Evolutionary conservation across 352 stramenopile genomes (phyloP).

Genomic region (Pythium phragmitis): DNA sequence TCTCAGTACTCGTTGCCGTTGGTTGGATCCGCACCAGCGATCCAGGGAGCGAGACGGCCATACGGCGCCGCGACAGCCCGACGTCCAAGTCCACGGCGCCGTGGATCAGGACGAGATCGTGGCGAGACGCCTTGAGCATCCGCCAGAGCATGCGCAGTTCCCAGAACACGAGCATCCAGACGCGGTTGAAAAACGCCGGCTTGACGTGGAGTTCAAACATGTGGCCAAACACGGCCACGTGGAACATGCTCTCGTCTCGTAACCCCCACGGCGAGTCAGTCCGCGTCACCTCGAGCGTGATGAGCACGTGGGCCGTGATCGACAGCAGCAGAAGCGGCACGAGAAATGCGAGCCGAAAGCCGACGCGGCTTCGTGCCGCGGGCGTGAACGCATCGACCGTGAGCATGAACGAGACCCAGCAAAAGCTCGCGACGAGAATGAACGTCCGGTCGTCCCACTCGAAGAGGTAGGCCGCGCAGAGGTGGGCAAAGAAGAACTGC

Average conservation of each 20-base stretch:
- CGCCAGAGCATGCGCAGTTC: constrained; percentile 26
- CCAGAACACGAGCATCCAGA: constrained; percentile 31
- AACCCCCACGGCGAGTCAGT: constrained; percentile 5
- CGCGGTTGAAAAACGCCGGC: constrained; percentile 27
- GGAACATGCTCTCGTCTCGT: constrained; percentile 9
- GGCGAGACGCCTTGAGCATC: constrained; percentile 1
- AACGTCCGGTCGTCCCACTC: constrained; percentile 17
- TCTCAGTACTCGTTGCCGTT: not conserved
- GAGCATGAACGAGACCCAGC: constrained; percentile 18
- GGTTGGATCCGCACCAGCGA: not conserved
- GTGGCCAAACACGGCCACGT: not conserved
- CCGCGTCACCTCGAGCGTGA: constrained; percentile 7
- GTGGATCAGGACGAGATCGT: constrained; percentile 27
- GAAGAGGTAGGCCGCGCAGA: constrained; percentile 15
- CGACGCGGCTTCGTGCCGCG: constrained; percentile 13
- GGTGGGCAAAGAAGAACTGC: constrained; percentile 20
- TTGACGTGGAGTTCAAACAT: constrained; percentile 16
- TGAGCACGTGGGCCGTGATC: constrained; percentile 8
- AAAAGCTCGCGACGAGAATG: constrained; percentile 11
- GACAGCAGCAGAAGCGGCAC: constrained; percentile 8
- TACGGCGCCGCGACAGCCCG: not conserved
- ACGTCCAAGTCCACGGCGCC: constrained; percentile 25
- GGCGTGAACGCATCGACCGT: constrained; percentile 23
- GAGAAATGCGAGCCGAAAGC: constrained; percentile 12
- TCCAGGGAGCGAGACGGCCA: not conserved